phyloP scores from a whole-genome alignment of 352 stramenopile species.

The Aphanomyces euteiches region DNA sequence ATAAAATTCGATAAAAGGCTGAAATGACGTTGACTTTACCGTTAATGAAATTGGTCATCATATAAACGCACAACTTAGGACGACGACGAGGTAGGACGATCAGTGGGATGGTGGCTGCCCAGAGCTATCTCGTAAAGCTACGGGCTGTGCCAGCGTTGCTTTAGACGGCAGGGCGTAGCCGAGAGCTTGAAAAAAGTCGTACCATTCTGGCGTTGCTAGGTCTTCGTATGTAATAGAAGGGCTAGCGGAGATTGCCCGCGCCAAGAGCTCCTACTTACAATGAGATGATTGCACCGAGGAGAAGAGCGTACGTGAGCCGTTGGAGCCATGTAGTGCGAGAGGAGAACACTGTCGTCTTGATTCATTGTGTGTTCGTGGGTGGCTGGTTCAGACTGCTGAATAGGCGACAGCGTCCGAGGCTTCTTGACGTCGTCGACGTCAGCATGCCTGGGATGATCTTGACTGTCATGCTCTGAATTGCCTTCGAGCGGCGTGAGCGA shows the following conservation, averaged over 20 bases:
- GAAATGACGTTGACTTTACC: no score
- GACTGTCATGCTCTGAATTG: no score
- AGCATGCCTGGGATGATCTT: neutral
- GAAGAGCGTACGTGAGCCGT: neutral
- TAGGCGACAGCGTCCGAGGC: neutral
- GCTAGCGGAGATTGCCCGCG: neutral
- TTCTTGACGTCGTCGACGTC: neutral
- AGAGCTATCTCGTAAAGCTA: neutral
- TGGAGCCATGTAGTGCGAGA: slow-evolving; percentile 7
- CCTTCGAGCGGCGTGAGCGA: no score
- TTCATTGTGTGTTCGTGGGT: neutral
- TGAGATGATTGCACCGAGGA: neutral
- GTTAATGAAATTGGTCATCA: no score
- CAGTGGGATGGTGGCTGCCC: no score
- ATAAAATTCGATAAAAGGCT: no score
- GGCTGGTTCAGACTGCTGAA: no score
- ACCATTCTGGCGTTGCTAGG: neutral
- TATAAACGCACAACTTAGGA: neutral
- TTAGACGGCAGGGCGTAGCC: slow-evolving; percentile 2
- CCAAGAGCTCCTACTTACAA: slow-evolving; percentile 5
- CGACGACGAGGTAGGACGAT: neutral
- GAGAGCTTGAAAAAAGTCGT: neutral
- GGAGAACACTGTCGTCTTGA: neutral
- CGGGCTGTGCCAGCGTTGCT: neutral
- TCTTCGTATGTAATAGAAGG: neutral